These are phyloP conservation scores for Rhizopus sp. DNA, from an alignment of 371 early-diverging fungal species.

Conservation along the genomic window DNA sequence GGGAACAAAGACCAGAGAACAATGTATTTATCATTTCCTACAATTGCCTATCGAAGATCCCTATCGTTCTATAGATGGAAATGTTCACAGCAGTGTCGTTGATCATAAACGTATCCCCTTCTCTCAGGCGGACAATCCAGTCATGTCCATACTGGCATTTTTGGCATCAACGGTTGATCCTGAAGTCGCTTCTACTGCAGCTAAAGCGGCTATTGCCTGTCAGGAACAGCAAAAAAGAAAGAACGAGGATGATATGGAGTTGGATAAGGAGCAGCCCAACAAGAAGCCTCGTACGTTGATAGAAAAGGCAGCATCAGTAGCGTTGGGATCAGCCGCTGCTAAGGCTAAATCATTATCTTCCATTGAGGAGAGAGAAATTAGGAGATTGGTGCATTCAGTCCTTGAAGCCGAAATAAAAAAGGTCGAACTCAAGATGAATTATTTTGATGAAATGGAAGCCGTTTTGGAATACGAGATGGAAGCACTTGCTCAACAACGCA, in stretches of 20 bases:
- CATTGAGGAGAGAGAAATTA: slow-evolving; percentile 82
- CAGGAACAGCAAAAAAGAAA: slow-evolving; percentile 14
- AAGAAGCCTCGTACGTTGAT: slow-evolving; percentile 49
- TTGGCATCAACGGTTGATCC: slow-evolving; percentile 93
- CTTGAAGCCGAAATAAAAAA: slow-evolving; percentile 88
- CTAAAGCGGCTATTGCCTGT: slow-evolving; percentile 35
- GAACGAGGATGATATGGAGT: slow-evolving; percentile 34
- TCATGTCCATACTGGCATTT: slow-evolving; percentile 95
- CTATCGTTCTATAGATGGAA: slow-evolving; percentile 43
- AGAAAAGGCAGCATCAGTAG: slow-evolving; percentile 65
- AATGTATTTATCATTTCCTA: slow-evolving; percentile 95
- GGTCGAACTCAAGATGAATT: slow-evolving; percentile 86
- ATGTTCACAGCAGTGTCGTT: slow-evolving; percentile 17
- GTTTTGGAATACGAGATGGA: slow-evolving; percentile 83
- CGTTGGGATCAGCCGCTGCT: slow-evolving; percentile 70
- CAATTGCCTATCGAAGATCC: slow-evolving; percentile 96
- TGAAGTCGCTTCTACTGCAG: slow-evolving; percentile 87
- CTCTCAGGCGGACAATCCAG: slow-evolving; percentile 93
- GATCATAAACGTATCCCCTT: slow-evolving; percentile 77
- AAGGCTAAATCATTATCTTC: slow-evolving; percentile 67
- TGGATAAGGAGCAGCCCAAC: slow-evolving; percentile 23
- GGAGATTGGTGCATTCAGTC: slow-evolving; percentile 74
- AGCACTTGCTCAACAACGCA: slow-evolving; percentile 82
- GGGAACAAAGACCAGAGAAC: slow-evolving; percentile 83
- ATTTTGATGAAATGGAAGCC: slow-evolving; percentile 90